phyloP scores from a whole-genome alignment of 345 rosid genomes.

The Psidium guajava region DNA sequence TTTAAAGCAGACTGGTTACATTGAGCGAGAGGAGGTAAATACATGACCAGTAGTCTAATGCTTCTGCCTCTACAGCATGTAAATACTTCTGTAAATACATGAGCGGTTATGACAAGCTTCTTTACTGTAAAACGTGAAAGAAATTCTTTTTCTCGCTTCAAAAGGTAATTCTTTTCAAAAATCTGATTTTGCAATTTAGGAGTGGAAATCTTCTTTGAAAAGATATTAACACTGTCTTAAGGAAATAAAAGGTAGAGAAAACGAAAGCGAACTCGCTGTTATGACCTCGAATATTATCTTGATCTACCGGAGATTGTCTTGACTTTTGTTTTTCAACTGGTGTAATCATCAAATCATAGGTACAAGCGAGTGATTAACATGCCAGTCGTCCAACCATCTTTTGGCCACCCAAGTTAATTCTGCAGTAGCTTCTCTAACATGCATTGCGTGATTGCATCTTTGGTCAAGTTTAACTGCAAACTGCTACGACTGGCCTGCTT shows the following conservation, averaged over 20 bases:
- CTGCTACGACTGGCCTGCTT: not conserved
- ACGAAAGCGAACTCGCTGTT: not conserved
- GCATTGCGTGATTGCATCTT: not conserved
- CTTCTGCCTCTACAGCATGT: not conserved
- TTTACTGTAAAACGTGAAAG: not conserved
- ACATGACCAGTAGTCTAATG: not conserved
- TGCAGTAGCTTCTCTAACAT: not conserved
- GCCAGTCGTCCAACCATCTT: not conserved
- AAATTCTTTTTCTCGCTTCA: not conserved
- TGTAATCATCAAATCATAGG: not conserved
- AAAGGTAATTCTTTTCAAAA: not conserved
- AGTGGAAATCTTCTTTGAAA: not conserved
- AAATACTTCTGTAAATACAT: not conserved
- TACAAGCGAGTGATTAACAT: not conserved
- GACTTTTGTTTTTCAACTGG: not conserved
- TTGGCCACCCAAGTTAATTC: not conserved
- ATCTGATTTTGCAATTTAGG: not conserved
- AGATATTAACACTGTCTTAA: not conserved
- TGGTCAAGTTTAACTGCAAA: not conserved
- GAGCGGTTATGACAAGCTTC: not conserved
- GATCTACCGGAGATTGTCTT: not conserved
- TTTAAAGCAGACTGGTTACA: conserved; percentile 20
- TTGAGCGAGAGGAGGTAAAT: conserved; percentile 24
- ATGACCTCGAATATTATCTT: not conserved
- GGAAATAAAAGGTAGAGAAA: not conserved